These are phyloP conservation scores for bread wheat (Triticum aestivum) DNA, from an alignment of 176 grass and related monocot genomes.

Conservation along the genomic window IWGSC_CS_RefSeq_v2.1 NC_057805.1:445718129-445718628, in stretches of 20 bases:
- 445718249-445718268: not conserved
- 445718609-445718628: too few relatives aligned
- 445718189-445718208: not conserved
- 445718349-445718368: not conserved
- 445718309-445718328: not conserved
- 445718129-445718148: not conserved
- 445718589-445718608: too few relatives aligned
- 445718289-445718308: not conserved
- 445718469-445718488: too few relatives aligned
- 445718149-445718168: not conserved
- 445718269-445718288: not conserved
- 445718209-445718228: not conserved
- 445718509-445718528: too few relatives aligned
- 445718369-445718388: not conserved
- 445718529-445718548: too few relatives aligned
- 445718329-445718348: not conserved
- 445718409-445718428: not conserved
- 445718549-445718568: too few relatives aligned
- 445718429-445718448: not conserved
- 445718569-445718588: too few relatives aligned
- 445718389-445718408: not conserved
- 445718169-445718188: not conserved
- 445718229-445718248: not conserved
- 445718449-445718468: not conserved
- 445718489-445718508: too few relatives aligned